These are phyloP conservation scores for Colletotrichum liaoningense DNA, from an alignment of 2,329 filamentous ascomycete species.

Conservation along the genomic window DNA sequence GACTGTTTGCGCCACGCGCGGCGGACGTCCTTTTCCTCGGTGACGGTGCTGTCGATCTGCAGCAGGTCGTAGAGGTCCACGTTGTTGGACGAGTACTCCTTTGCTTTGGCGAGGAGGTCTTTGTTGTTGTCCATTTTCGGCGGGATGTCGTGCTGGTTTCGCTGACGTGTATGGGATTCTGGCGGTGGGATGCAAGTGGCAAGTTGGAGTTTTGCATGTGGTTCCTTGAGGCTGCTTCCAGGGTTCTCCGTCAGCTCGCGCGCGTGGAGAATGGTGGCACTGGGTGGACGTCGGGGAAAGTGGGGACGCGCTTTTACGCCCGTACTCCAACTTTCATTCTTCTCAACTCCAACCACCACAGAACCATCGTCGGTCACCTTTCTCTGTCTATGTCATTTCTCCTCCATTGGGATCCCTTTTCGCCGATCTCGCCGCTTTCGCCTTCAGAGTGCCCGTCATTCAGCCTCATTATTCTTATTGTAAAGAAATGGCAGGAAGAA, in stretches of 20 bases:
- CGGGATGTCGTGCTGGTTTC: not conserved
- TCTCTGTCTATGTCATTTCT: not conserved
- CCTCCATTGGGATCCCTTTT: not conserved
- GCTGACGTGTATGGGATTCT: not conserved
- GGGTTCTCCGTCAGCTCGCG: not conserved
- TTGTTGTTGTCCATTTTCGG: slow-evolving; percentile 46
- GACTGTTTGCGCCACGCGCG: slow-evolving; percentile 87
- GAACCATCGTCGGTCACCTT: not conserved
- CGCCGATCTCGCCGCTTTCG: not conserved
- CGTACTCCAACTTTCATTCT: not conserved
- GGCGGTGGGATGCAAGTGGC: not conserved
- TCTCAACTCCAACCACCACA: not conserved
- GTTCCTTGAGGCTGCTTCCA: not conserved
- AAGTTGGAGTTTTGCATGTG: slow-evolving; percentile 10
- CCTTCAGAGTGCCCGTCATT: not conserved
- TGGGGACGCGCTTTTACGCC: not conserved
- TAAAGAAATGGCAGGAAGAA: not conserved
- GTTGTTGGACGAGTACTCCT: slow-evolving; percentile 70
- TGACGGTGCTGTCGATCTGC: slow-evolving; percentile 68
- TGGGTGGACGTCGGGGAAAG: not conserved
- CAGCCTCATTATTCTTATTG: not conserved
- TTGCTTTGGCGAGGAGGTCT: slow-evolving; percentile 64
- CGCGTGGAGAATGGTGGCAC: not conserved
- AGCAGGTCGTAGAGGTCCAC: slow-evolving; percentile 85
- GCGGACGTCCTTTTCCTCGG: slow-evolving; percentile 78